Conservation (phyloP, 2,329 filamentous ascomycete genomes). For the Ceratocystis diversiconidia region DNA sequence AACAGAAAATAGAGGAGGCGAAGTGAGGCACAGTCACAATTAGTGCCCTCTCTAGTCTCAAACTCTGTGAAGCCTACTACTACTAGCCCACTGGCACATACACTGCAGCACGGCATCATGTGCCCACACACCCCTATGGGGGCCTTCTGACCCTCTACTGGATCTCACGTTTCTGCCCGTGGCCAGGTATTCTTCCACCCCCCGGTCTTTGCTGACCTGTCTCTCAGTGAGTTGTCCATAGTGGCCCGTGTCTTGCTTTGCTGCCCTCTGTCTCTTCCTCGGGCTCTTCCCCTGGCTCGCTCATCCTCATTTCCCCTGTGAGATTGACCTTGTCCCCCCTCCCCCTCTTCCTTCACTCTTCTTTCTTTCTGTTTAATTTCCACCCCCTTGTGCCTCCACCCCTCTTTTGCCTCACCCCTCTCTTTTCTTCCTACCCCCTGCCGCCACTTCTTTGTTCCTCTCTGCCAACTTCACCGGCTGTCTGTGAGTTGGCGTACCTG, state of each 20-base stretch:
- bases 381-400: background rate
- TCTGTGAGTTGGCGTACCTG: slow-evolving; percentile 1
- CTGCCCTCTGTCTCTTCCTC: background rate
- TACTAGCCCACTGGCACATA: background rate
- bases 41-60: background rate
- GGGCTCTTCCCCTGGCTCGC: slow-evolving; percentile 10
- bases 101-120: background rate
- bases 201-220: background rate
- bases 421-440: background rate
- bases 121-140: background rate
- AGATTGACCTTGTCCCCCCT: slow-evolving; percentile 8
- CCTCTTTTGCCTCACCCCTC: background rate
- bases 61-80: background rate
- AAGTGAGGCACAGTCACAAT: slow-evolving; percentile 3
- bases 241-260: background rate
- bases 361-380: background rate
- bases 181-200: background rate
- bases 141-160: background rate
- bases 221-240: background rate
- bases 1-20: slow-evolving; percentile 1
- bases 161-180: background rate
- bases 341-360: background rate
- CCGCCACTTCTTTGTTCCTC: slow-evolving; percentile 11
- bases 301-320: slow-evolving; percentile 15
- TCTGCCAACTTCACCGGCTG: slow-evolving; percentile 1